phyloP scores from a whole-genome alignment of 108 stramenopile genomes.

The Nannochloropsis granulata region DNA sequence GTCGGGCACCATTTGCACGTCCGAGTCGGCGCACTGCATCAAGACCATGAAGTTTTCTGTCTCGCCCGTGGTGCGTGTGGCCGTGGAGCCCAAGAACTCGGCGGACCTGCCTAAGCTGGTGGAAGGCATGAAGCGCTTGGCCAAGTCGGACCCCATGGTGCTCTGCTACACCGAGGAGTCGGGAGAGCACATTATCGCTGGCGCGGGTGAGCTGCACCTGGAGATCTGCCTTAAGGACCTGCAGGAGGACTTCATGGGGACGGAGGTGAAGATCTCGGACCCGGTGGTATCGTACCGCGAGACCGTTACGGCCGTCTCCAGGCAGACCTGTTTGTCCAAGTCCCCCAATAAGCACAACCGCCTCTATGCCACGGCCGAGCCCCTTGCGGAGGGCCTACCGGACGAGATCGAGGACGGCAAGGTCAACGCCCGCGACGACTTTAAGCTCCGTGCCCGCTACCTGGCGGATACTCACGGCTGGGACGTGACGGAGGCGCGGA shows the following conservation, averaged over 20 bases:
- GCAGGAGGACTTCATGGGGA: constrained; percentile 99
- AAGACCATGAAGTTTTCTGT: constrained; percentile 99
- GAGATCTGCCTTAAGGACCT: constrained; percentile 99
- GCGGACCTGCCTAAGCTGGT: constrained; percentile 99
- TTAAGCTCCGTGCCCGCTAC: constrained; percentile 79
- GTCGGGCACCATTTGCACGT: constrained; percentile 96
- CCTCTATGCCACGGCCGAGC: constrained; percentile 79
- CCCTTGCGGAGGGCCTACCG: constrained; percentile 68
- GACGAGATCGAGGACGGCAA: constrained; percentile 92
- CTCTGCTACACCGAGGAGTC: constrained; percentile 98
- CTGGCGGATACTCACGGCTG: constrained; percentile 90
- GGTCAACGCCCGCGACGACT: constrained; percentile 63
- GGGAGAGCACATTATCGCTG: constrained; percentile 99
- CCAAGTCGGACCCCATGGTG: constrained; percentile 99
- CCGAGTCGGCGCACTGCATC: constrained; percentile 84
- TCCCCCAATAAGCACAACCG: constrained; percentile 99
- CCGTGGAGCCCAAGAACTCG: constrained; percentile 99
- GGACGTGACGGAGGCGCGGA: constrained; percentile 93
- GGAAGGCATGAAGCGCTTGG: constrained; percentile 98
- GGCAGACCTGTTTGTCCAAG: constrained; percentile 87
- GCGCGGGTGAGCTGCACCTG: constrained; percentile 96
- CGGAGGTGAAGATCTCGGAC: constrained; percentile 95
- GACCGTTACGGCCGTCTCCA: constrained; percentile 80
- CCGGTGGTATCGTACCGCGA: constrained; percentile 99
- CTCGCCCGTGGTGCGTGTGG: constrained; percentile 98